Conservation (phyloP, 2,329 filamentous ascomycete species). For the Phymatotrichopsis omnivora region DNA sequence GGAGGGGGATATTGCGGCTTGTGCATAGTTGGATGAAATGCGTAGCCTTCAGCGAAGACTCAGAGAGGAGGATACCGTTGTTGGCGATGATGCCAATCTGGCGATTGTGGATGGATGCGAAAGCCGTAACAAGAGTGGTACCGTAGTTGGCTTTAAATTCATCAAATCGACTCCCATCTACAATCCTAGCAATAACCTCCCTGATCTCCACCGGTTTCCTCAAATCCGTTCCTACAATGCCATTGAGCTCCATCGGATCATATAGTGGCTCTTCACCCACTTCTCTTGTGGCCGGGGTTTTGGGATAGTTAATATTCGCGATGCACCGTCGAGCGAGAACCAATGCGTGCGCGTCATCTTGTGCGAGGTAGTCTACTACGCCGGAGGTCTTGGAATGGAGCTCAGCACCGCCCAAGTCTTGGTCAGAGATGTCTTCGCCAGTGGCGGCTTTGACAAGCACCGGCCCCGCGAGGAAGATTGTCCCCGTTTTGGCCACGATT, state of each 20-base stretch:
- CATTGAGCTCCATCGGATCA: constrained; percentile 66
- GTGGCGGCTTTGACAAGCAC: constrained; percentile 94
- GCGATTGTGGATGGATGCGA: constrained; percentile 80
- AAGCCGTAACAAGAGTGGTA: constrained; percentile 71
- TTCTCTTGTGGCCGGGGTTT: constrained; percentile 37
- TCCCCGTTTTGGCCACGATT: constrained; percentile 90
- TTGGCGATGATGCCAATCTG: constrained; percentile 90
- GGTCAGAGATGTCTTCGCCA: constrained; percentile 79
- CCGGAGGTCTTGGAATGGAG: constrained; percentile 86
- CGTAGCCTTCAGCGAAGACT: constrained; percentile 81
- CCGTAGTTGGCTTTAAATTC: constrained; percentile 95
- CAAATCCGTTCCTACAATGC: constrained; percentile 83
- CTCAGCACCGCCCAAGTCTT: constrained; percentile 81
- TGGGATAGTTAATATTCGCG: constrained; percentile 81
- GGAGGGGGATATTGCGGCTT: constrained; percentile 76
- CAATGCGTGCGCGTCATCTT: constrained; percentile 86
- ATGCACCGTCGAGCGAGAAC: constrained; percentile 75
- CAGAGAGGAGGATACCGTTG: constrained; percentile 87
- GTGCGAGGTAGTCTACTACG: constrained; percentile 89
- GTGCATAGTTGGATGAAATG: constrained; percentile 95
- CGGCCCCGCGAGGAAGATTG: constrained; percentile 91
- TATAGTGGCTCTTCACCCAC: constrained; percentile 67
- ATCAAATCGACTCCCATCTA: constrained; percentile 79
- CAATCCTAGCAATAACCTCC: constrained; percentile 84
- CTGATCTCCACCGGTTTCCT: constrained; percentile 75